Evolutionary conservation across 2,329 filamentous ascomycete species (phyloP).

Genomic region (Cylindrodendrum hubeiense): DNA sequence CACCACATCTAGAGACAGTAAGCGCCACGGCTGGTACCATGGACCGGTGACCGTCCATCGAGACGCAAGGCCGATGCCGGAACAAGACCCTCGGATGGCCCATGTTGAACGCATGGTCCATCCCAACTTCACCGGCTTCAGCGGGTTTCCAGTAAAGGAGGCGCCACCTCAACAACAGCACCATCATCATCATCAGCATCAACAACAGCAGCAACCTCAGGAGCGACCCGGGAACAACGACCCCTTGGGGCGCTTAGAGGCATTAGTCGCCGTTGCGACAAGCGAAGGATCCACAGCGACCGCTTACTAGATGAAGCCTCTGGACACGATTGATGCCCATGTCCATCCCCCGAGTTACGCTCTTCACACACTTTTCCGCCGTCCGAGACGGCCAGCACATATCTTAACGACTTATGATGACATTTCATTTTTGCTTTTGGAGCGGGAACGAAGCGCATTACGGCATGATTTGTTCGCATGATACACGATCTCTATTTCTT

Average conservation of each 20-base stretch:
- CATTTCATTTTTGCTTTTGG: constrained; percentile 34
- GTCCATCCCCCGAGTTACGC: background rate
- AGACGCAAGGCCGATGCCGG: constrained; percentile 47
- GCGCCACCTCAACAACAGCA: constrained; percentile 44
- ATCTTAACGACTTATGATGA: constrained; percentile 42
- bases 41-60: constrained; percentile 57
- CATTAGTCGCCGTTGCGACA: constrained; percentile 59
- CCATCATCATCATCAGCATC: constrained; percentile 42
- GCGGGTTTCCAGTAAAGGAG: constrained; percentile 61
- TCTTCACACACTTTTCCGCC: constrained; percentile 8
- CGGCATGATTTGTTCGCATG: constrained; percentile 37
- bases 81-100: constrained; percentile 51
- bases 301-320: constrained; percentile 48
- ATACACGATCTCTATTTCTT: constrained; percentile 37
- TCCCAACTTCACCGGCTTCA: constrained; percentile 66
- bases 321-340: background rate
- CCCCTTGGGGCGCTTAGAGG: constrained; percentile 55
- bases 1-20: constrained; percentile 69
- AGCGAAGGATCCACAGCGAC: constrained; percentile 58
- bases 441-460: constrained; percentile 38
- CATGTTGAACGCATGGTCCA: constrained; percentile 70
- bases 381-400: constrained; percentile 34
- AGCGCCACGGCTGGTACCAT: constrained; percentile 81
- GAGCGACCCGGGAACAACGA: constrained; percentile 48
- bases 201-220: constrained; percentile 47